Conservation (phyloP, 148 eudicot genomes). For the Heliamphora exappendiculata region DNA sequence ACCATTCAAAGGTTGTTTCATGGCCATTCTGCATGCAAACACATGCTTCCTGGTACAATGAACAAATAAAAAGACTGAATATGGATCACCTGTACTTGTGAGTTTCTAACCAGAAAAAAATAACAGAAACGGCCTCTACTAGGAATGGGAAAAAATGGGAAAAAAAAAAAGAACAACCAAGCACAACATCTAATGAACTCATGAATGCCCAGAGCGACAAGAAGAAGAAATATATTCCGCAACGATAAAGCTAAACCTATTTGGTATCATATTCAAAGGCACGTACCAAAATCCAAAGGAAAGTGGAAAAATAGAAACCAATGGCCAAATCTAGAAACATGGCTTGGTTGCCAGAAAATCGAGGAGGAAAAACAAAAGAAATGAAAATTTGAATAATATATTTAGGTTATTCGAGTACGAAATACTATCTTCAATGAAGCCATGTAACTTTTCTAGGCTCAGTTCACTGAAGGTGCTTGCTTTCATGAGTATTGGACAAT, state of each 20-base stretch:
- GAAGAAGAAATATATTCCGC: background rate
- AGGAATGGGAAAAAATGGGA: no score
- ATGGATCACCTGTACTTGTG: background rate
- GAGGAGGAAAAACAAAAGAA: background rate
- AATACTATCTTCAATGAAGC: background rate
- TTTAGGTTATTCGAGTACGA: background rate
- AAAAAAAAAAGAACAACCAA: background rate
- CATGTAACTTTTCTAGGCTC: background rate
- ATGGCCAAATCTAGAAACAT: background rate
- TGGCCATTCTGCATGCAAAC: background rate
- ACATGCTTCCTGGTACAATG: background rate
- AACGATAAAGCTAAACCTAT: background rate
- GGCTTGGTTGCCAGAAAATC: background rate
- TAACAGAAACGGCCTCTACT: background rate
- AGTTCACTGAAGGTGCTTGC: background rate
- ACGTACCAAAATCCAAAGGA: background rate
- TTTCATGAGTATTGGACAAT: background rate
- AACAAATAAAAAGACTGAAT: background rate
- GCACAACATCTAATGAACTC: background rate
- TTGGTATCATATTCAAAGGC: background rate
- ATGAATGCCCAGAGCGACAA: background rate
- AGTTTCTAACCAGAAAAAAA: background rate
- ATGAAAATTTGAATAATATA: background rate
- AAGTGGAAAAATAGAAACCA: background rate
- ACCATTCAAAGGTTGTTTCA: background rate